These are phyloP conservation scores for Botryotinia calthae DNA, from an alignment of 2,329 filamentous ascomycete genomes.

Conservation along the genomic window DNA sequence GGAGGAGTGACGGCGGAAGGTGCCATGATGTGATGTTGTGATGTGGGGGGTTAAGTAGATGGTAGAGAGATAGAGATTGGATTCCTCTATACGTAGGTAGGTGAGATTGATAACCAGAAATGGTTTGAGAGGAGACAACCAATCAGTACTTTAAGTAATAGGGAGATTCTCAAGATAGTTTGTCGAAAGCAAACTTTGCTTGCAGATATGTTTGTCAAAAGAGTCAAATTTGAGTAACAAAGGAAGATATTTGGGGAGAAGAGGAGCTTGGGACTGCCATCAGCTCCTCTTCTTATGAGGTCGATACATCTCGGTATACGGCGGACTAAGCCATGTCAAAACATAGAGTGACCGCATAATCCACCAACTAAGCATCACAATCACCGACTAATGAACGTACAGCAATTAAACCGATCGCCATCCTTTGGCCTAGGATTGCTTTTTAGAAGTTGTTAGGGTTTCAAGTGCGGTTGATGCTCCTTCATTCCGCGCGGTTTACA, in stretches of 20 bases:
- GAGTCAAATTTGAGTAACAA: not conserved
- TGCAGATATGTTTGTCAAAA: not conserved
- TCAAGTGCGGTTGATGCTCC: not conserved
- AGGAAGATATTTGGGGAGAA: not conserved
- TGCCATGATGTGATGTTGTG: slow-evolving; percentile 27
- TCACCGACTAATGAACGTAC: slow-evolving; percentile 6
- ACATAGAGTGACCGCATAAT: slow-evolving; percentile 1
- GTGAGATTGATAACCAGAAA: slow-evolving; percentile 10
- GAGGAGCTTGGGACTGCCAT: not conserved
- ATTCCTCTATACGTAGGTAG: slow-evolving; percentile 10
- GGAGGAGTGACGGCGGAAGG: slow-evolving; percentile 27
- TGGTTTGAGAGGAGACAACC: not conserved
- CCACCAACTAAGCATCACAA: not conserved
- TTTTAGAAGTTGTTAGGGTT: not conserved
- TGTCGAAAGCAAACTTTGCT: slow-evolving; percentile 7
- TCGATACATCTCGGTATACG: not conserved
- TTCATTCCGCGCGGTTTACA: slow-evolving; percentile 13
- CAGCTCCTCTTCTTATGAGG: slow-evolving; percentile 4
- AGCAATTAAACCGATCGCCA: not conserved
- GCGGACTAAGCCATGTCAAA: not conserved
- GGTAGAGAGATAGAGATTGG: not conserved
- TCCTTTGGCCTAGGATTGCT: not conserved
- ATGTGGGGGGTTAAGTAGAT: not conserved
- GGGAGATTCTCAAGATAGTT: not conserved
- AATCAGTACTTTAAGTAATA: not conserved